A percentile compares a stretch with the other conserved stretches of the same genome.
Evolutionary conservation across 805 yeast species (phyloP).

Genomic region (Starmerella potacharoeniae): DNA sequence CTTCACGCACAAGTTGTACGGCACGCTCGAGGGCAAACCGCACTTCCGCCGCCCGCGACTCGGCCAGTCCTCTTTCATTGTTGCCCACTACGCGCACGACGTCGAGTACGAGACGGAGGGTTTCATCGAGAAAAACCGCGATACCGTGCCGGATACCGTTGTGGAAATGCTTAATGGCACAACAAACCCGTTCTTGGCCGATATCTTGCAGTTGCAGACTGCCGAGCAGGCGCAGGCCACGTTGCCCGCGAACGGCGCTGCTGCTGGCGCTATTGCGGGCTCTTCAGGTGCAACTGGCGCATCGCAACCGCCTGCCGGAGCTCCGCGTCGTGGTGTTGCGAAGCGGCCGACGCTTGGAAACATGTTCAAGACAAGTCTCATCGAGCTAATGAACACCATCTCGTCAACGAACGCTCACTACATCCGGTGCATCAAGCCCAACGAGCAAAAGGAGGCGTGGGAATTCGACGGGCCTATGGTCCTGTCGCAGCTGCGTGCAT

Average conservation of each 20-base stretch:
- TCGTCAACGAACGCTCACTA: conserved; percentile 93
- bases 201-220: conserved; percentile 40
- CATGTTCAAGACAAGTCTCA: conserved; percentile 81
- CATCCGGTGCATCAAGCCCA: conserved; percentile 94
- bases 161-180: conserved; percentile 69
- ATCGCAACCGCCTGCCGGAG: neutral
- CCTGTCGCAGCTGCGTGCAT: conserved; percentile 85
- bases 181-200: conserved; percentile 51
- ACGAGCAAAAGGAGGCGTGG: conserved; percentile 91
- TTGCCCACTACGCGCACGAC: conserved; percentile 88
- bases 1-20: conserved; percentile 84
- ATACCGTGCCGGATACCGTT: conserved; percentile 93
- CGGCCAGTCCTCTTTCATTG: conserved; percentile 82
- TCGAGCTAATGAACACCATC: conserved; percentile 85
- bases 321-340: conserved; percentile 31
- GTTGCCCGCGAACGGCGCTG: too few species aligned
- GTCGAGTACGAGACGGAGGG: conserved; percentile 89
- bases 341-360: conserved; percentile 87
- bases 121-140: conserved; percentile 92
- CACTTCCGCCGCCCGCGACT: conserved; percentile 87
- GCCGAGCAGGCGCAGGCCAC: neutral
- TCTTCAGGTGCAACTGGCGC: too few species aligned
- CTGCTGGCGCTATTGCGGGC: too few species aligned
- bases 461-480: conserved; percentile 92
- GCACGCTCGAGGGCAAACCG: conserved; percentile 69